Conservation (phyloP, 192 early-diverging fungal species). For the Phlyctochytrium planicorne region DNA sequence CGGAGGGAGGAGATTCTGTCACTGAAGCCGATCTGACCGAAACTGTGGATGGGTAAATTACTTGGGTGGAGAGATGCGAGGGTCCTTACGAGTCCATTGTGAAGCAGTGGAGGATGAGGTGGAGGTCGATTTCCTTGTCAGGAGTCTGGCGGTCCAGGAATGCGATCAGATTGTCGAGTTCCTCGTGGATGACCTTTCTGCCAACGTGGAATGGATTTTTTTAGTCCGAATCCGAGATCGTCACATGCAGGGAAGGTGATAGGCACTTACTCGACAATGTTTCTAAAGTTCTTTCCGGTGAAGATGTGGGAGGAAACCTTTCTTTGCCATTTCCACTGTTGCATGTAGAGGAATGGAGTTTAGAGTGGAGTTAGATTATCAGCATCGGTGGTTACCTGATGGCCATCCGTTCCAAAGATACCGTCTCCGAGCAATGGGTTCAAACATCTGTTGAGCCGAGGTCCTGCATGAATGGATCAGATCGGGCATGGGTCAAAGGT, state of each 20-base stretch:
- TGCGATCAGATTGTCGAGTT: background rate
- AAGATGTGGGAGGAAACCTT: conserved; percentile 50
- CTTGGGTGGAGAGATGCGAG: background rate
- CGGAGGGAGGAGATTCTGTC: conserved; percentile 13
- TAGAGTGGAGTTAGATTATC: too few relatives aligned
- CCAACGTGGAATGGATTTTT: background rate
- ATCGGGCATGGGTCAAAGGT: background rate
- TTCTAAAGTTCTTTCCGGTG: conserved; percentile 17
- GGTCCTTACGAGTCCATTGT: conserved; percentile 29
- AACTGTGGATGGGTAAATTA: background rate
- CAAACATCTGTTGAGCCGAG: background rate
- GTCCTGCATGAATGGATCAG: background rate
- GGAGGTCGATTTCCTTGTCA: conserved; percentile 15
- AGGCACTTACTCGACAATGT: conserved; percentile 16
- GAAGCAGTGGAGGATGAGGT: conserved; percentile 19
- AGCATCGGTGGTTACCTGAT: too few relatives aligned
- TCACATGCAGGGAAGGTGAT: too few relatives aligned
- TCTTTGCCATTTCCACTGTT: conserved; percentile 57
- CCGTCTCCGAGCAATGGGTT: conserved; percentile 40
- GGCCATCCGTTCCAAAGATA: conserved; percentile 67
- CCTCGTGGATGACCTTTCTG: conserved; percentile 1
- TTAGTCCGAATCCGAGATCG: conserved; percentile 24
- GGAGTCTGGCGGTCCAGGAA: conserved; percentile 3
- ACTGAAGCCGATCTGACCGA: conserved; percentile 41
- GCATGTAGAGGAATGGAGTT: too few relatives aligned